Conservation (phyloP, 2,329 filamentous ascomycete species). For the Cladobotryum mycophilum region DNA sequence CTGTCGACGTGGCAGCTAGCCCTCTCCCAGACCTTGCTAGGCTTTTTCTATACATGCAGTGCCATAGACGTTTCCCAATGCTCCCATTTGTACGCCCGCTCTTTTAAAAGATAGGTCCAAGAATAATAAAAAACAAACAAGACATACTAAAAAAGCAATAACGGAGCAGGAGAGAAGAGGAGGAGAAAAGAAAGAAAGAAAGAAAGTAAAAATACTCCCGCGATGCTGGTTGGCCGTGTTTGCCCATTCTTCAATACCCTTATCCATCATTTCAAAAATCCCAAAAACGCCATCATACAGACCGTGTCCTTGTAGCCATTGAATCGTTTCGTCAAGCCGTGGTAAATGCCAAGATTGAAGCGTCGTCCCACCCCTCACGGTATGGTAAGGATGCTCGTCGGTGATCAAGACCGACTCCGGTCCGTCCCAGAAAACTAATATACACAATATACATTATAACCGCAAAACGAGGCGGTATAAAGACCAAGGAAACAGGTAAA, state of each 20-base stretch:
- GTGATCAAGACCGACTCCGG: neutral
- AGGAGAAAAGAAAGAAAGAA: constrained; percentile 4
- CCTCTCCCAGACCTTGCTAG: neutral
- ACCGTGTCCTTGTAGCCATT: constrained; percentile 4
- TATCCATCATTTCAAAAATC: constrained; percentile 10
- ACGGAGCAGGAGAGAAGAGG: neutral
- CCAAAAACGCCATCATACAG: constrained; percentile 12
- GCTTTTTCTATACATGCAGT: neutral
- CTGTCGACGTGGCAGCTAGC: no score
- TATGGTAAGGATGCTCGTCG: neutral
- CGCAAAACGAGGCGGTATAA: constrained; percentile 3
- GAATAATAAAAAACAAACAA: neutral
- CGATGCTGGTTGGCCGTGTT: constrained; percentile 5
- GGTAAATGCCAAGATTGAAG: neutral
- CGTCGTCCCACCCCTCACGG: neutral
- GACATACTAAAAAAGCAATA: constrained; percentile 6
- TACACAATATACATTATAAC: constrained; percentile 19
- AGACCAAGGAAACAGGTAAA: neutral
- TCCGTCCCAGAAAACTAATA: constrained; percentile 6
- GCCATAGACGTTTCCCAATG: neutral
- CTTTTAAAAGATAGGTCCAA: neutral
- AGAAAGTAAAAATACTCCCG: neutral
- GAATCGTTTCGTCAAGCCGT: neutral
- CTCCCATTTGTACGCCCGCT: neutral
- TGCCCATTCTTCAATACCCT: constrained; percentile 7